These are phyloP conservation scores for Bassia scoparia DNA, from an alignment of 148 eudicot genomes.

Conservation along the genomic window DNA sequence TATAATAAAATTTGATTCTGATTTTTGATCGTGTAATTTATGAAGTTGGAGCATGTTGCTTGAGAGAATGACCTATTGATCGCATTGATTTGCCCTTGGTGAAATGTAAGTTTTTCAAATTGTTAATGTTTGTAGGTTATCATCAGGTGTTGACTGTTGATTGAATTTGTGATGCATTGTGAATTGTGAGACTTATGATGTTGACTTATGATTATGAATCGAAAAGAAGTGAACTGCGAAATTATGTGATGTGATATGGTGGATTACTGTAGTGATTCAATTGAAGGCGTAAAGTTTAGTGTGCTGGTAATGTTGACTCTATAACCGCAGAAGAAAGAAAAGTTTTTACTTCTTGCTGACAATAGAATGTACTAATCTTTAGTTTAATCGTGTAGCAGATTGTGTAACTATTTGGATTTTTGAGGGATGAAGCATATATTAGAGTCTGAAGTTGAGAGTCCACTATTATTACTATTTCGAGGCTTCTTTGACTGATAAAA, in stretches of 20 bases:
- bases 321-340: no score
- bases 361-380: no score
- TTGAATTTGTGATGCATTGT: not conserved
- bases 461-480: not conserved
- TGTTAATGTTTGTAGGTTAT: not conserved
- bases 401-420: not conserved
- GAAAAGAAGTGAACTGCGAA: not conserved
- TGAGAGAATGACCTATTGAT: conserved; percentile 68
- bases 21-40: conserved; percentile 23
- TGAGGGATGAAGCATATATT: not conserved
- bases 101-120: conserved; percentile 52
- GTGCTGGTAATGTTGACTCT: not conserved
- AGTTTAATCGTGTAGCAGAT: not conserved
- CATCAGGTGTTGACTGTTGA: not conserved
- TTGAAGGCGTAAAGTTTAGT: not conserved
- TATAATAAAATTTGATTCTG: not conserved
- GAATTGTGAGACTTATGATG: not conserved
- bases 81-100: conserved; percentile 77
- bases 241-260: not conserved
- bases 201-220: not conserved
- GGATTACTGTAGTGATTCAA: not conserved
- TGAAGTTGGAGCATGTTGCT: conserved; percentile 98
- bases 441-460: not conserved
- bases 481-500: not conserved
- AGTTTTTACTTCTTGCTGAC: not conserved